These are phyloP conservation scores for Candida sphagnicola DNA, from an alignment of 805 yeast genomes.

Conservation along the genomic window DNA sequence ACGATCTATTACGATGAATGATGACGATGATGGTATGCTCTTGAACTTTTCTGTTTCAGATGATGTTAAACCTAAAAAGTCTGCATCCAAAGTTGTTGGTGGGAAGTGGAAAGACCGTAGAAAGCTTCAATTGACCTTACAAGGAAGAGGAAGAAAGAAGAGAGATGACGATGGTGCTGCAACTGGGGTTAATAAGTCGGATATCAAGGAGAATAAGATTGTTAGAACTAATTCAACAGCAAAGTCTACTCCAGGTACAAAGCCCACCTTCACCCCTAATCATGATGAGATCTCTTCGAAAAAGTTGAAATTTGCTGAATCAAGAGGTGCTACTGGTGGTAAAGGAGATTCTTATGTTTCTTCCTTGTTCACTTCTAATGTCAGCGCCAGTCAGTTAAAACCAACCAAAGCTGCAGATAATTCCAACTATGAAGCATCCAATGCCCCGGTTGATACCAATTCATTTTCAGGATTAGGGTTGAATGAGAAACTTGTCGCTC, in stretches of 20 bases:
- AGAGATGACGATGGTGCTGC: conserved; percentile 15
- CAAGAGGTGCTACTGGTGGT: conserved; percentile 52
- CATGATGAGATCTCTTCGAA: conserved; percentile 19
- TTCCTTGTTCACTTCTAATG: conserved; percentile 62
- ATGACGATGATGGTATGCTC: conserved; percentile 66
- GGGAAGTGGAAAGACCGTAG: conserved; percentile 85
- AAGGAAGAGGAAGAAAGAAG: conserved; percentile 37
- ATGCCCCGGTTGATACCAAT: conserved; percentile 80
- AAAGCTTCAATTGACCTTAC: conserved; percentile 48
- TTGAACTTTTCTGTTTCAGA: conserved; percentile 61
- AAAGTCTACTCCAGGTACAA: conserved; percentile 5
- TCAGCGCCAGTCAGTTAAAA: conserved; percentile 50
- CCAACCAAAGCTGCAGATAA: conserved; percentile 43
- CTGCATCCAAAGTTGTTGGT: conserved; percentile 47
- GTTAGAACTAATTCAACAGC: conserved; percentile 1
- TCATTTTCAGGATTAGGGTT: conserved; percentile 73
- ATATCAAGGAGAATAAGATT: conserved; percentile 11
- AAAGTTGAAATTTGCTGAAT: conserved; percentile 40
- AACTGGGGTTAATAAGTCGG: conserved; percentile 30
- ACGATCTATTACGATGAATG: conserved; percentile 8
- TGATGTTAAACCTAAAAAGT: conserved; percentile 18
- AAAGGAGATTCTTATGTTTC: conserved; percentile 69
- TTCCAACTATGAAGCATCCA: conserved; percentile 53
- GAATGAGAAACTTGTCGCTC: conserved; percentile 46
- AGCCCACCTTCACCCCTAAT: conserved; percentile 1